phyloP scores from a whole-genome alignment of 2,329 filamentous ascomycete species.

The Ramularia collo-cygni region DNA sequence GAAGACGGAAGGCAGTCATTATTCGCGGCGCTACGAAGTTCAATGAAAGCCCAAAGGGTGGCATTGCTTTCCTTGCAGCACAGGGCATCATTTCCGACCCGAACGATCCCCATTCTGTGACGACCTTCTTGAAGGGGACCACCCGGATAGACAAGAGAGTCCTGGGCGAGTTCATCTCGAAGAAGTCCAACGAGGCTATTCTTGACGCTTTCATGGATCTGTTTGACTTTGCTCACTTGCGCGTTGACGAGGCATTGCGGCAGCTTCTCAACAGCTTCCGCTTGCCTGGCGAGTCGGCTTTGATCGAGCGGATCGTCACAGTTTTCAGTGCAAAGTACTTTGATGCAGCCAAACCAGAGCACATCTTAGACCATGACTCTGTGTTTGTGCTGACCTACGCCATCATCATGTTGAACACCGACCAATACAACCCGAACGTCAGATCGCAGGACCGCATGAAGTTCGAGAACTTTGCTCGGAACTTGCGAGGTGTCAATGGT shows the following conservation, averaged over 20 bases:
- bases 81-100: conserved; percentile 78
- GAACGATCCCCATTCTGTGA: conserved; percentile 67
- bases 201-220: conserved; percentile 74
- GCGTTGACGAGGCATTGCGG: conserved; percentile 83
- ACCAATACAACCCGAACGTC: conserved; percentile 91
- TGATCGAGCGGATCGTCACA: conserved; percentile 89
- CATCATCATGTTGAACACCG: conserved; percentile 95
- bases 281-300: conserved; percentile 81
- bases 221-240: conserved; percentile 83
- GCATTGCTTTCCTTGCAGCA: conserved; percentile 75
- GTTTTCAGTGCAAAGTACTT: conserved; percentile 84
- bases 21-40: conserved; percentile 84
- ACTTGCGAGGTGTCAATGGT: conserved; percentile 83
- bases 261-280: conserved; percentile 87
- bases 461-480: conserved; percentile 72
- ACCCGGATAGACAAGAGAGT: conserved; percentile 82
- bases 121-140: conserved; percentile 81
- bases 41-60: conserved; percentile 88
- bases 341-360: conserved; percentile 59
- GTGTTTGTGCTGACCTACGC: conserved; percentile 90
- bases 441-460: conserved; percentile 76
- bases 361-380: conserved; percentile 77
- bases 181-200: conserved; percentile 78
- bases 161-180: conserved; percentile 88
- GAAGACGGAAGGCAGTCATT: conserved; percentile 78